phyloP scores from a whole-genome alignment of 495 filamentous ascomycete genomes.

The Xylaria nigripes region DNA sequence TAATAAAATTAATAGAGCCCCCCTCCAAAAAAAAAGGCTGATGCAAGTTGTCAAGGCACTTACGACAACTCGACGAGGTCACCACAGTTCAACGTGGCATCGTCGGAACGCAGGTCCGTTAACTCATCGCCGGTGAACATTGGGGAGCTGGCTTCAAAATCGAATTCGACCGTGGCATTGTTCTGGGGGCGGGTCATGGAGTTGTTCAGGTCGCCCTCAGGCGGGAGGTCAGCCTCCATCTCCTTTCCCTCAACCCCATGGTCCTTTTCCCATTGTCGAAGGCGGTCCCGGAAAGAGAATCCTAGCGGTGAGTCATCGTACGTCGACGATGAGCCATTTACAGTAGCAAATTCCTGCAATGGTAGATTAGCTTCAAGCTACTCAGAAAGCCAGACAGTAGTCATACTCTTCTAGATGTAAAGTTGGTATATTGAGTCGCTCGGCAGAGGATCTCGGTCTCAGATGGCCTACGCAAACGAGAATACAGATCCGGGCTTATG shows the following conservation, averaged over 20 bases:
- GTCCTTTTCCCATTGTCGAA: constrained; percentile 49
- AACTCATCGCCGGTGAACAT: constrained; percentile 33
- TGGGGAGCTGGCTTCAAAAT: constrained; percentile 28
- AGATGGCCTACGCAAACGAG: constrained; percentile 5
- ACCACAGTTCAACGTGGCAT: constrained; percentile 49
- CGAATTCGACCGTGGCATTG: constrained; percentile 29
- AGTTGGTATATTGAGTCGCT: not conserved
- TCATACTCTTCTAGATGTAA: constrained; percentile 19
- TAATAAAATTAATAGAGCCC: constrained; percentile 4
- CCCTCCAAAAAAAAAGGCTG: not conserved
- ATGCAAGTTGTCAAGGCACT: constrained; percentile 6
- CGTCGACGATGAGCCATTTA: not conserved
- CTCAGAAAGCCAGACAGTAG: not conserved
- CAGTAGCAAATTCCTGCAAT: constrained; percentile 18
- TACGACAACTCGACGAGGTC: constrained; percentile 65
- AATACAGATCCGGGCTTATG: not conserved
- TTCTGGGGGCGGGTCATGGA: constrained; percentile 21
- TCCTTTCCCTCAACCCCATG: constrained; percentile 29
- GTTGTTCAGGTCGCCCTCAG: constrained; percentile 25
- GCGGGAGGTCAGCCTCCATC: constrained; percentile 28
- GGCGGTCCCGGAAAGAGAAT: constrained; percentile 38
- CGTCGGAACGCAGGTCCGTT: constrained; percentile 29
- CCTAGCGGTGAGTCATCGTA: not conserved
- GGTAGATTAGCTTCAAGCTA: constrained; percentile 1
- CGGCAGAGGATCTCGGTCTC: constrained; percentile 2